Base-by-base conservation (phyloP, 306 rosid genomes). In the Acmispon strigosus region DNA sequence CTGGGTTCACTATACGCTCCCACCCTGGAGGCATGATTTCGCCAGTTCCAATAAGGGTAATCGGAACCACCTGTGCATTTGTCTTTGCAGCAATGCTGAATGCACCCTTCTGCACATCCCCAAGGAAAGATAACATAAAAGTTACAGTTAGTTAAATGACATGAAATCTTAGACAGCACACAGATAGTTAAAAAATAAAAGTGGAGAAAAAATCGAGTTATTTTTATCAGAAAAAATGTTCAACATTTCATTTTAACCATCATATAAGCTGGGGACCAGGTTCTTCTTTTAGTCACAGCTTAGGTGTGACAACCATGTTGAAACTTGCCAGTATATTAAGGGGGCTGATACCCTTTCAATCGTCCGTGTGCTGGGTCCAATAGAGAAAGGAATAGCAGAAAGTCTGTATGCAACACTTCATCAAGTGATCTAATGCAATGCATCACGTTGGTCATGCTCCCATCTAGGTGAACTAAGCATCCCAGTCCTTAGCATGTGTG, bases 21-120 rank as follows among this genome's bases (percentile, higher is more conserved):
- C 54, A 83, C 75, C 99, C 99, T 1, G 89, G 67, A 76, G 97
- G 99, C 99, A 94, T 94, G 73, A 94, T 87, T 64, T 80, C 72
- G 60, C 99, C 97, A 3, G 99, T 89, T 82, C 99, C 99, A 66
- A 86, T 67, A 27, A 94, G 87, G 55, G 97, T 89, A 37, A 94
- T 91, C 13, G 99, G 99, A 48, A 94, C 95, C 22, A 91, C 88
- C 7, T 95, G 97, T 55, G 81, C 92, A 49, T 80, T 84, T 16
- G 86, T 83, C 76, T 91, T 91, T 10, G 74, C 89, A 17, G 99
- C 97, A 82, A 94, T 71, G 81, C 95, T 94, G 83, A 94, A 94
- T 66, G 99, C 99, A 62, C 99, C 99, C 80, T 89, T 94, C 98
- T 93, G 86, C 75, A 72, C 44, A 57, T 83, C 65, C 76, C 66